Base-by-base conservation (phyloP, 768 basidiomycete species). In the Rhodosporidiobolus sp. region DNA sequence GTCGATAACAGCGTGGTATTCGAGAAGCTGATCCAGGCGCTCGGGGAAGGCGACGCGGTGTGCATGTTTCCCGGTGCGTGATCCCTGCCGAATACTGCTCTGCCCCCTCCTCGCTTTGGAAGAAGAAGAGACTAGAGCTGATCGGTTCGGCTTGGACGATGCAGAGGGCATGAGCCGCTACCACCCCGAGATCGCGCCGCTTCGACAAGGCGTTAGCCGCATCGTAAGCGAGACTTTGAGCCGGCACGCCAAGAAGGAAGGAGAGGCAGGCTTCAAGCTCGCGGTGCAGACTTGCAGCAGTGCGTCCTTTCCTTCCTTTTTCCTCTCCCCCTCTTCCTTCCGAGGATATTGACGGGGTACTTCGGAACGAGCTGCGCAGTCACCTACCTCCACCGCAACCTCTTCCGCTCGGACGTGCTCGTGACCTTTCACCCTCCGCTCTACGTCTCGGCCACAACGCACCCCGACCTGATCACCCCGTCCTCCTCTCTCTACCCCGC, bases 201-300 rank as follows among this genome's bases (percentile, higher is more conserved):
- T 94, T 62, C 92, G 91, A 80, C 92, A 92, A 17, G 92, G 92
- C 80, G 92, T 91, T 32, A 89, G 92, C 11, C 86, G 92, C 56
- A 84, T 94, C 74, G 85, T 92, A 24, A 90, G 90, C 22, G 89
- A 92, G 77, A 85, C 89, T 14, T 83, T 94, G 38, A 86, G 88
- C 22, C 85, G 87, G 62, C 88, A 91, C 80, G 84, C 85, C 14
- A 81, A 88, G 74, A 83, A 90, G 72, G 85, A 87, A 16, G 84
- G 87, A 63, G 63, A 34, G 14, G 26, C 16, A 1, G 30, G 17
- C 19, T 92, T 92, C 71, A 86, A 89, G 73, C 83, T 94, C 28
- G 86, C 86, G 22, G 83, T 94, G 4, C 82, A 88, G 63, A 90
- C 90, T 2, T 90, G 89, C 78, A 91, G 90, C 4, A 85, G 49